These are phyloP conservation scores for Neonectria coccinea DNA, from an alignment of 2,329 filamentous ascomycete genomes.

Conservation along the genomic window DNA sequence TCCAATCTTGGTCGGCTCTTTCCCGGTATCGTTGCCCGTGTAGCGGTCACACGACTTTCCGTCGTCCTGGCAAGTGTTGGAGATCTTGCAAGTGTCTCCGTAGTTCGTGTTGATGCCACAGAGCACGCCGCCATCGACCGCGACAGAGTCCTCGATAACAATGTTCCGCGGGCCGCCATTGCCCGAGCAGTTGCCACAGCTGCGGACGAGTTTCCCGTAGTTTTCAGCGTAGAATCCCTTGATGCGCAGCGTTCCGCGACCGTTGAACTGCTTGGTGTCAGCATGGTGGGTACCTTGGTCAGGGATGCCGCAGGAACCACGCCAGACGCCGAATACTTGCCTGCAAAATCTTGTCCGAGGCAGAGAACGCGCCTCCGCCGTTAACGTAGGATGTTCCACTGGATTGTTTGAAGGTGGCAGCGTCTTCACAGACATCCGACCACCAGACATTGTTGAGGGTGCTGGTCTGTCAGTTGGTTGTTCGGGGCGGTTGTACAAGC, in stretches of 20 bases:
- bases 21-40: conserved; percentile 35
- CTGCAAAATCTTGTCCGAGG: not conserved
- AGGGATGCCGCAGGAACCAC: not conserved
- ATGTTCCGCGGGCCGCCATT: conserved; percentile 41
- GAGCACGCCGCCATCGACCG: conserved; percentile 38
- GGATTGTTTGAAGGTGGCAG: conserved; percentile 8
- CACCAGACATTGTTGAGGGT: conserved; percentile 56
- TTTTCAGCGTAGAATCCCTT: conserved; percentile 48
- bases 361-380: not conserved
- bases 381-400: not conserved
- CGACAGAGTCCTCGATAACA: conserved; percentile 35
- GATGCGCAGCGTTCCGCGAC: conserved; percentile 16
- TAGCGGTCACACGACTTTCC: conserved; percentile 41
- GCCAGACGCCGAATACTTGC: not conserved
- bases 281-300: not conserved
- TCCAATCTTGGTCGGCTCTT: conserved; percentile 40
- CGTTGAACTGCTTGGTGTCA: conserved; percentile 54
- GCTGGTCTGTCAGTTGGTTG: conserved; percentile 11
- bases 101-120: conserved; percentile 45
- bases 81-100: conserved; percentile 43
- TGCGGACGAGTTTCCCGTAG: conserved; percentile 61
- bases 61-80: conserved; percentile 37
- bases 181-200: conserved; percentile 55
- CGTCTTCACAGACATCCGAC: conserved; percentile 55
- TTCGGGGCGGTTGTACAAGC: not conserved